Evolutionary conservation across 176 grass and related monocot species (phyloP).

Genomic region (Aegilops sharonensis): DNA sequence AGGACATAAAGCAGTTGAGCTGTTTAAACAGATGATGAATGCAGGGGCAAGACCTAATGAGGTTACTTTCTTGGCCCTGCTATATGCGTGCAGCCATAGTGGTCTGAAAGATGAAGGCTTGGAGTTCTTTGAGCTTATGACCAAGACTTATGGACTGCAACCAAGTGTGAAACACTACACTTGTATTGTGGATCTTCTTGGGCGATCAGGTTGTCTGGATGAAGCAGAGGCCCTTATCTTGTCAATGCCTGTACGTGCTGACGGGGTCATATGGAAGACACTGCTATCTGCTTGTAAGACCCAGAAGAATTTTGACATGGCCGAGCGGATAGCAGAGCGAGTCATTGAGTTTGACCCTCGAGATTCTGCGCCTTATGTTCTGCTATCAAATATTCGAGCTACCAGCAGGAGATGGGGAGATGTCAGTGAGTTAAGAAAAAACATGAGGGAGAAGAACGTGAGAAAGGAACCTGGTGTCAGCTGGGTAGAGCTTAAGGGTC

Average conservation of each 20-base stretch:
- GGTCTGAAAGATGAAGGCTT: conserved; percentile 60
- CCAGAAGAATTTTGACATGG: conserved; percentile 62
- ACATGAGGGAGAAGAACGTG: conserved; percentile 56
- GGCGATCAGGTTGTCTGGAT: conserved; percentile 48
- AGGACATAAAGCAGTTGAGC: conserved; percentile 43
- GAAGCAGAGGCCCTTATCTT: conserved; percentile 58
- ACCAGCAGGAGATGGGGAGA: conserved; percentile 53
- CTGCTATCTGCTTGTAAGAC: conserved; percentile 63
- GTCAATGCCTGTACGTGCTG: conserved; percentile 58
- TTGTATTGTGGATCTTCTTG: conserved; percentile 72
- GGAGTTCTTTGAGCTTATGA: conserved; percentile 57
- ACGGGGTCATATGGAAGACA: conserved; percentile 73
- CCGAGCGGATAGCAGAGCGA: conserved; percentile 48
- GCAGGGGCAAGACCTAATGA: conserved; percentile 45
- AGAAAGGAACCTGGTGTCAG: conserved; percentile 76
- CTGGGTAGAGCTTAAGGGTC: conserved; percentile 69
- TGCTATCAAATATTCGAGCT: conserved; percentile 72
- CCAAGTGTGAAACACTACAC: conserved; percentile 67
- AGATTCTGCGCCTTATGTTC: conserved; percentile 66
- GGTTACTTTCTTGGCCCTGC: conserved; percentile 65
- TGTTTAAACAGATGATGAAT: conserved; percentile 55
- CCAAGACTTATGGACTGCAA: conserved; percentile 39
- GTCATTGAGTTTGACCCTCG: conserved; percentile 61
- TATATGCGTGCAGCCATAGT: conserved; percentile 81
- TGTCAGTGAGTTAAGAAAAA: conserved; percentile 44